Evolutionary conservation across 169 alveolate genomes (phyloP), one percentile per base, ranked within the genome.

Genomic region (Cryptosporidium viatorum): DNA sequence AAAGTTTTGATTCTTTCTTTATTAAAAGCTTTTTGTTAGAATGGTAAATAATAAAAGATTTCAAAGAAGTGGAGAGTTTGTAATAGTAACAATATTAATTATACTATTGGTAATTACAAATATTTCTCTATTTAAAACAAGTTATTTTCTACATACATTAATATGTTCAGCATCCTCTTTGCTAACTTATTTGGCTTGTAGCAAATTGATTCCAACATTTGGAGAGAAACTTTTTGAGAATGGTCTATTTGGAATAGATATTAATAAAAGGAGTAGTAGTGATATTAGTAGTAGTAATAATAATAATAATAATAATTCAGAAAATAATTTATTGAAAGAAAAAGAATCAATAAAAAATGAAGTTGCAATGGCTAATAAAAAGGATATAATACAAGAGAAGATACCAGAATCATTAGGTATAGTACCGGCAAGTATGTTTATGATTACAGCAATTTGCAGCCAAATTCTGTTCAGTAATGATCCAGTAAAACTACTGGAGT

Each of bases 341-440:
- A 67, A 67, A 0, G 35, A 33, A 2, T 12, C 33, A 2, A 67
- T 1, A 0, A 60, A 18, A 21, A 33, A n/a, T 26, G 69, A 29
- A 21, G 8, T 33, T 29, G 41, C 2, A 21, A 60, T 29, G 5
- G 4, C 33, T 0, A 23, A 67, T n/a, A 67, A 67, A 41, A 37
- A 33, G 8, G 73, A 33, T 18, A 21, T n/a, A 9, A 1, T 59
- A 50, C 85, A 68, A 60, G 69, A 68, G 48, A 85, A 74, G 50
- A 91, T 92, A 26, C 97, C 98, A 14, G 97, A 96, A 92, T 93
- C 97, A 16, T 91, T 96, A 92, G 98, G 98, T 29, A 92, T 96
- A 69, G 97, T 95, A 8, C 96, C 97, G 14, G 95, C 97, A 14
- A 92, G 96, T 43, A 87, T 93, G 39, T 96, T 93, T 87, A 91